These are phyloP conservation scores for Neonectria coccinea DNA, from an alignment of 2,329 filamentous ascomycete genomes.

Conservation along the genomic window DNA sequence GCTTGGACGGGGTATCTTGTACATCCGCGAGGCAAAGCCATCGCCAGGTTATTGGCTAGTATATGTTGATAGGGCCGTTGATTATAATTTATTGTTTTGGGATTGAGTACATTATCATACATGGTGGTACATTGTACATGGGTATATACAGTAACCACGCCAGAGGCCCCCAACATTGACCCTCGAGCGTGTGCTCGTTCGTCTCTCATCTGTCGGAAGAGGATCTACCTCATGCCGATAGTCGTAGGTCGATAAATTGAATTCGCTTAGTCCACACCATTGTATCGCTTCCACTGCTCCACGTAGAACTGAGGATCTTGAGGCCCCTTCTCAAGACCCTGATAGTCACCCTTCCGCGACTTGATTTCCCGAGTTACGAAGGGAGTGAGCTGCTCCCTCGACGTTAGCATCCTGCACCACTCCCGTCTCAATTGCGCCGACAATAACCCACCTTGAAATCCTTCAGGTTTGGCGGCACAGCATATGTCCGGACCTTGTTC, in stretches of 20 bases:
- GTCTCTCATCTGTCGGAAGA: constrained; percentile 14
- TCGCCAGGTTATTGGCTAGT: constrained; percentile 25
- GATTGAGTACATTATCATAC: constrained; percentile 45
- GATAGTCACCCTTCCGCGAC: constrained; percentile 65
- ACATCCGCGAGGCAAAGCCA: constrained; percentile 27
- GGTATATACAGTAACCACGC: constrained; percentile 47
- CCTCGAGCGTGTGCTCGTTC: constrained; percentile 17
- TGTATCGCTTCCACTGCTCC: constrained; percentile 75
- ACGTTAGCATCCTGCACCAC: constrained; percentile 30
- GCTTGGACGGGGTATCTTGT: constrained; percentile 33
- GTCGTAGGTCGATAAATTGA: background rate
- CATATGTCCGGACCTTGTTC: constrained; percentile 90
- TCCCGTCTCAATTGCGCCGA: background rate
- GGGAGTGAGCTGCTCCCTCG: constrained; percentile 73
- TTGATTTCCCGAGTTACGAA: constrained; percentile 76
- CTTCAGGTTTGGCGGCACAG: constrained; percentile 76
- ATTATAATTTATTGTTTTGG: constrained; percentile 34
- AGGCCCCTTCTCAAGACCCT: constrained; percentile 64
- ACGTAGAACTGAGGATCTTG: constrained; percentile 72
- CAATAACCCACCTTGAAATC: constrained; percentile 73
- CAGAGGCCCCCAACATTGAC: constrained; percentile 36
- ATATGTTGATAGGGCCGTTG: constrained; percentile 12
- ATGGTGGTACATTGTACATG: constrained; percentile 47
- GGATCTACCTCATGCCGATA: constrained; percentile 4
- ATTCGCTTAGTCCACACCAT: constrained; percentile 66